Evolutionary conservation across 352 stramenopile species (phyloP), one percentile per base, ranked within the genome.

Genomic region (Globisporangium recalcitrans): DNA sequence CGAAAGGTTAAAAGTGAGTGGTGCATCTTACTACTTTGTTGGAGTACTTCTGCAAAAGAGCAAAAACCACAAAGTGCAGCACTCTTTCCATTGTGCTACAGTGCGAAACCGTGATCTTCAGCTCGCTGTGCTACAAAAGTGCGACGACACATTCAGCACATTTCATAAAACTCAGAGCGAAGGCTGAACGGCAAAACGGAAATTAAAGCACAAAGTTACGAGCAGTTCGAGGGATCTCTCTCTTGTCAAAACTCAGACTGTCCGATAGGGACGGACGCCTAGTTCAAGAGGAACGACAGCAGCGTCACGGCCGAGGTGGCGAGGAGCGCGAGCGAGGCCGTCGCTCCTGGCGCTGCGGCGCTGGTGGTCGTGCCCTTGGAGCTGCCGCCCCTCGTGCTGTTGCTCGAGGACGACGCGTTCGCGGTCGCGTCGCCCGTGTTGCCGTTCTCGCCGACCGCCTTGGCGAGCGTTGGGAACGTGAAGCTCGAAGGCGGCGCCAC

Each of bases 401-500:
- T 65, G 52, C n/a, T 21, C 1, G 40, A 38, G 24, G 55, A 38
- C 29, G 55, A 52, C 16, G 46, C 46, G 11, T 52, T 55, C 49
- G 46, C 34, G 14, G 24, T 52, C 4, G 74, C 72, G 48, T 73
- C 66, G 42, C 77, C 77, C 14, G 77, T 86, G 54, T 64, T 66
- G 46, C 77, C 77, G 57, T 80, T 78, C 54, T 73, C 59, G 6
- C 77, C 77, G 44, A 84, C 73, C 31, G 77, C 77, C 67, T 81
- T 82, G 32, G 62, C 65, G 31, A 87, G 58, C 34, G 65, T 70
- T 19, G 77, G 77, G 67, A 82, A 87, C 19, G 52, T 79, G 70
- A 71, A 85, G 68, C 74, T 62, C 52, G 71, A 80, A 0, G 73
- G 72, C 3, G 75, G 55, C 5, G 68, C 63, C 52, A 80, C 67